Percentiles rank a stretch among this genome's conserved stretches.
Conservation (phyloP, 495 filamentous ascomycete genomes). For the Penicillium paradoxum region DNA sequence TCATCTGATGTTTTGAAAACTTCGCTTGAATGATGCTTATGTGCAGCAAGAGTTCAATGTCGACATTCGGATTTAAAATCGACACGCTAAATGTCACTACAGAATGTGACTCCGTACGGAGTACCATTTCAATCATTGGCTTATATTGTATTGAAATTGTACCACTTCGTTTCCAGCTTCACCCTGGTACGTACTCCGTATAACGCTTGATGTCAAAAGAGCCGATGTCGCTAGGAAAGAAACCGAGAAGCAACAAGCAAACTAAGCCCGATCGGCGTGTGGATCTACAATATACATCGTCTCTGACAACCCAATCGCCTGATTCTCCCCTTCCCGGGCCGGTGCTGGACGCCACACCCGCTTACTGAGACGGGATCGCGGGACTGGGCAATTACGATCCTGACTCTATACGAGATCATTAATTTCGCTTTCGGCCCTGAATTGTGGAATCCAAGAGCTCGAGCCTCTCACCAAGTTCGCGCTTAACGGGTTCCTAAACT, state of each 20-base stretch:
- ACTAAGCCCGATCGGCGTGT: not conserved
- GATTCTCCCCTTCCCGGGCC: slow-evolving; percentile 8
- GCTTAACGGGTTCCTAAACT: not conserved
- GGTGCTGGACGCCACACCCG: slow-evolving; percentile 16
- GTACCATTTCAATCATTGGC: not conserved
- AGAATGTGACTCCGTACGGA: not conserved
- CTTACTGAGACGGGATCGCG: not conserved
- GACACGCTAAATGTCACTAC: not conserved
- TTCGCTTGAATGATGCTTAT: not conserved
- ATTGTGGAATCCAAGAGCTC: not conserved
- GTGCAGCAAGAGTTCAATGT: not conserved
- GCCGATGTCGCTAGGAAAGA: not conserved
- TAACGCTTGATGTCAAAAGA: not conserved
- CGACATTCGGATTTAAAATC: not conserved
- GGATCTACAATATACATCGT: slow-evolving; percentile 6
- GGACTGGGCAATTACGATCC: not conserved
- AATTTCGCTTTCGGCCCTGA: not conserved
- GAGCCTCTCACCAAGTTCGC: slow-evolving; percentile 2
- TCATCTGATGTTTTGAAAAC: not conserved
- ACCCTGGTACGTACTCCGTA: too few species aligned
- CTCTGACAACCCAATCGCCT: slow-evolving; percentile 16
- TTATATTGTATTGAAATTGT: not conserved
- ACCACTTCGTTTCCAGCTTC: not conserved
- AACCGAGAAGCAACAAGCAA: not conserved
- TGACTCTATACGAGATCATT: not conserved